Evolutionary conservation across 495 filamentous ascomycete genomes (phyloP), one percentile per base, ranked within the genome.

Genomic region (Haplographium delicatum): DNA sequence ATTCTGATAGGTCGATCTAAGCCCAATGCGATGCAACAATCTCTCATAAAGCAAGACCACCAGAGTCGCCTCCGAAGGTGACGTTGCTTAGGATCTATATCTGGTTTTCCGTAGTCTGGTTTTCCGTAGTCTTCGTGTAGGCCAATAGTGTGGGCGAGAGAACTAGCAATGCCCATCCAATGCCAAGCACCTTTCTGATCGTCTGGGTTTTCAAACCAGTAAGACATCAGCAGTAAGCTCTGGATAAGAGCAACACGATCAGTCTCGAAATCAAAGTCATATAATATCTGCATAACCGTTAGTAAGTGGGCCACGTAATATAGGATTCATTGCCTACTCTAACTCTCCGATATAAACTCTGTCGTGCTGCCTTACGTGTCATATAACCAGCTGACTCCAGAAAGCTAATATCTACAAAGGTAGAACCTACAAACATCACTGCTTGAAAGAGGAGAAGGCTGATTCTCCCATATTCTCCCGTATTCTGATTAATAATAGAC

Each of bases 11-110:
- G 89, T 51, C 88, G 79, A 46, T 88, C 78, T 87, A 94, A 91
- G 31, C 88, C 89, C n/a, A 94, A 65, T 5, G 89, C 88, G 50
- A 95, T 83, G 27, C 93, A 66, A 31, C 87, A 84, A 65, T 95
- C 89, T 42, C 88, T 80, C 73, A 90, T 91, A 57, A 90, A 89
- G 46, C 84, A 89, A 44, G 84, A 90, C 89, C 89, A 94, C 89
- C 89, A 94, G 41, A 95, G 86, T 26, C 88, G 75, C 64, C 88
- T 91, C 86, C 86, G 89, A 55, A 94, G 69, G 50, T 77, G 80
- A 57, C 85, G 81, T 62, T 80, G 78, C 47, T 77, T 73, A 19
- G 72, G 55, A 26, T 83, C 74, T 82, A 90, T 86, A 49, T 74
- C 78, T 28, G 80, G 83, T 37, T 82, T 80, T 5, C 72, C 77